phyloP scores from a whole-genome alignment of 371 early-diverging fungal species.

The Mucor racemosus region DNA sequence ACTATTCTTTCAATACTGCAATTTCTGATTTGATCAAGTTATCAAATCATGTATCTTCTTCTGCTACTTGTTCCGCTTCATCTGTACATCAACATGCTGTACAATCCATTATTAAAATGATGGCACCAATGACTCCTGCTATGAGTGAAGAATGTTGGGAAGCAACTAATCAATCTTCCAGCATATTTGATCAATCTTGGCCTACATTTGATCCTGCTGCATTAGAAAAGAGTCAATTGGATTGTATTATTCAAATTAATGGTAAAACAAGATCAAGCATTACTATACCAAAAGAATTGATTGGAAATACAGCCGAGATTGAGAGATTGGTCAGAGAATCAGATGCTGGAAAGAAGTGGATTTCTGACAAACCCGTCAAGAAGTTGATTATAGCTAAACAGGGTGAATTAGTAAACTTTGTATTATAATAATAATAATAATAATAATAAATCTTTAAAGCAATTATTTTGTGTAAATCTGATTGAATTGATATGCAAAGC shows the following conservation, averaged over 20 bases:
- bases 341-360: slow-evolving; percentile 62
- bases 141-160: slow-evolving; percentile 82
- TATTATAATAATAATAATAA: slow-evolving; percentile 45
- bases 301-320: slow-evolving; percentile 41
- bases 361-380: slow-evolving; percentile 55
- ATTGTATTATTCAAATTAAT: slow-evolving; percentile 72
- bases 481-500: too few relatives aligned
- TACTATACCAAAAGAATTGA: slow-evolving; percentile 52
- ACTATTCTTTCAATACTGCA: slow-evolving; percentile 79
- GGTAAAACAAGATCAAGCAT: slow-evolving; percentile 80
- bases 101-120: slow-evolving; percentile 68
- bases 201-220: slow-evolving; percentile 62
- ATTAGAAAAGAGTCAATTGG: slow-evolving; percentile 53
- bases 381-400: slow-evolving; percentile 76
- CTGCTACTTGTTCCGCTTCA: slow-evolving; percentile 24
- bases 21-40: slow-evolving; percentile 85
- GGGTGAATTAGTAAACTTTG: slow-evolving; percentile 79
- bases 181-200: slow-evolving; percentile 70
- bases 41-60: slow-evolving; percentile 60
- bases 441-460: slow-evolving; percentile 4
- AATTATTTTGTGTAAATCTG: neutral
- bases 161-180: slow-evolving; percentile 6
- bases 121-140: slow-evolving; percentile 78
- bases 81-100: slow-evolving; percentile 64
- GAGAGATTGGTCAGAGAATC: slow-evolving; percentile 52